Evolutionary conservation across 306 rosid species (phyloP).

Genomic region (Hippophae tibetana): DNA sequence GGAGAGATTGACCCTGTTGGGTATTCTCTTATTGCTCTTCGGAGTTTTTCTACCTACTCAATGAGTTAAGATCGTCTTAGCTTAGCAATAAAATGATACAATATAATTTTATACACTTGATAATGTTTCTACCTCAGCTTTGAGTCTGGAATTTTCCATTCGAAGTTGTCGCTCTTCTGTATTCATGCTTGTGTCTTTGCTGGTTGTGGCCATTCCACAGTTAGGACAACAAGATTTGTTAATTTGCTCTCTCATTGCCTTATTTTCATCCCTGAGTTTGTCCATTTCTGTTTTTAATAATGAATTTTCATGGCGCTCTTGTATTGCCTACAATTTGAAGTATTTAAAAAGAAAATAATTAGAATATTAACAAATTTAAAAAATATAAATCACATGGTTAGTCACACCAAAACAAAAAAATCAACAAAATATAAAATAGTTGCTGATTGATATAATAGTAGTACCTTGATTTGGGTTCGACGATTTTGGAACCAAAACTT

Average conservation of each 20-base stretch:
- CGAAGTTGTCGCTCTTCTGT: slow-evolving; percentile 81
- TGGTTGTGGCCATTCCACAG: slow-evolving; percentile 64
- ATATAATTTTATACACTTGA: no score
- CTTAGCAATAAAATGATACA: no score
- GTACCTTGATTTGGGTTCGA: slow-evolving; percentile 90
- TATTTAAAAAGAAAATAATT: neutral
- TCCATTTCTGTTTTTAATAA: slow-evolving; percentile 82
- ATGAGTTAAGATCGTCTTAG: neutral
- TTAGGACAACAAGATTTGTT: slow-evolving; percentile 80
- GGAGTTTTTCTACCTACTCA: slow-evolving; percentile 65
- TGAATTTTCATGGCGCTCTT: slow-evolving; percentile 91
- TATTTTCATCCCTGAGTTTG: slow-evolving; percentile 68
- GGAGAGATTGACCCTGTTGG: slow-evolving; percentile 53
- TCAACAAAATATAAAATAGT: no score
- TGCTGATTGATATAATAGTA: neutral
- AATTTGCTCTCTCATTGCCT: slow-evolving; percentile 51
- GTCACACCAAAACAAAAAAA: no score
- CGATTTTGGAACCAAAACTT: slow-evolving; percentile 99
- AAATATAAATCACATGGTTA: no score
- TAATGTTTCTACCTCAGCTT: slow-evolving; percentile 58
- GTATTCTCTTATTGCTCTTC: slow-evolving; percentile 44
- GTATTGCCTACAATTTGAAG: slow-evolving; percentile 56
- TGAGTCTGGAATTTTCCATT: slow-evolving; percentile 83
- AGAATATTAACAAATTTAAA: no score
- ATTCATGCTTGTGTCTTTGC: slow-evolving; percentile 44